Conservation (phyloP, 345 rosid species). For the Syzygium jambos region DNA sequence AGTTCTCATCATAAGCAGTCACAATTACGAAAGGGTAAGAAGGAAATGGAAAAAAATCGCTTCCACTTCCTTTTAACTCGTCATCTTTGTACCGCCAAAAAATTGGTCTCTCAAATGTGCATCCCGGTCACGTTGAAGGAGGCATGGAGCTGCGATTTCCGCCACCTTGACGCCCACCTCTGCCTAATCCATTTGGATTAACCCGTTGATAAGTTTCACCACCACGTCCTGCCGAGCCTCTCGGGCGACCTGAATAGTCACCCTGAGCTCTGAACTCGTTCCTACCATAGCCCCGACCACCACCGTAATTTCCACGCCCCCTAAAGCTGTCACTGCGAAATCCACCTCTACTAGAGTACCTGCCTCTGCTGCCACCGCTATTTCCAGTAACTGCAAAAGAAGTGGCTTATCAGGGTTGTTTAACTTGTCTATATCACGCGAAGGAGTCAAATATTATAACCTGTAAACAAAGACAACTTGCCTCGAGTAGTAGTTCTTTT, state of each 20-base stretch:
- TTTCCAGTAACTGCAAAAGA: constrained; percentile 15
- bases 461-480: constrained; percentile 4
- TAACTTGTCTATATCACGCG: not conserved
- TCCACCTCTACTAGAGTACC: constrained; percentile 34
- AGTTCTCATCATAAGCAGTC: not conserved
- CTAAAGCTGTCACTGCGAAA: constrained; percentile 40
- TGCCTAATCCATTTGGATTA: constrained; percentile 47
- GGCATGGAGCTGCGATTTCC: constrained; percentile 17
- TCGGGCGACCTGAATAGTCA: constrained; percentile 56
- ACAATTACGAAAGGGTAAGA: constrained; percentile 5
- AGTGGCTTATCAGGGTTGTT: not conserved
- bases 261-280: constrained; percentile 57
- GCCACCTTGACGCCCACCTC: constrained; percentile 28
- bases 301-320: constrained; percentile 34
- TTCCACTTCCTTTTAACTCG: not conserved
- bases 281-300: constrained; percentile 47
- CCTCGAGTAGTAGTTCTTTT: constrained; percentile 59
- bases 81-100: constrained; percentile 23
- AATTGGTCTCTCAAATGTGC: constrained; percentile 5
- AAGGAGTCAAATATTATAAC: not conserved
- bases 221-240: constrained; percentile 44
- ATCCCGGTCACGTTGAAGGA: constrained; percentile 1
- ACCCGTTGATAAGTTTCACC: constrained; percentile 48
- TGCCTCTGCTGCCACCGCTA: constrained; percentile 12
- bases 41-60: constrained; percentile 5